These are phyloP conservation scores for Ophiosphaerella herpotricha DNA, from an alignment of 2,329 filamentous ascomycete species.

Conservation along the genomic window DNA sequence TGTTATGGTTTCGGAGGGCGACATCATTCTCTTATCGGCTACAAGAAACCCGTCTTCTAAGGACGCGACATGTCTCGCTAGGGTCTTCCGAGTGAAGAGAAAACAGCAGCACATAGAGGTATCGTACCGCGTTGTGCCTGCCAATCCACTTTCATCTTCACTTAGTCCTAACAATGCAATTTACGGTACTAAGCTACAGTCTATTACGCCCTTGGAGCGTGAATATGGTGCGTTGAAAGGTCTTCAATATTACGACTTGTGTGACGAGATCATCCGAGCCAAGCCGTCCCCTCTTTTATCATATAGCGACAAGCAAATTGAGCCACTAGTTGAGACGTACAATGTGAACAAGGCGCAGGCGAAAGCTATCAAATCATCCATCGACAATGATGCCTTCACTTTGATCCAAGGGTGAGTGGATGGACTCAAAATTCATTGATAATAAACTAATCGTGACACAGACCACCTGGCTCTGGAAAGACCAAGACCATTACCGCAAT, in stretches of 20 bases:
- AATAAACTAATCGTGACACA: slow-evolving; percentile 40
- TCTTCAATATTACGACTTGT: slow-evolving; percentile 92
- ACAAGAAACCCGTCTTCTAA: slow-evolving; percentile 69
- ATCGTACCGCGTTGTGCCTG: slow-evolving; percentile 78
- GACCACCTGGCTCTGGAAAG: slow-evolving; percentile 94
- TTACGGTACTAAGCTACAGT: slow-evolving; percentile 81
- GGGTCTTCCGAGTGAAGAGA: slow-evolving; percentile 77
- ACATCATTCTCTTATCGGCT: slow-evolving; percentile 85
- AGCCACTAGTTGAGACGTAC: slow-evolving; percentile 74
- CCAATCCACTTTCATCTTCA: slow-evolving; percentile 64
- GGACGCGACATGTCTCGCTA: slow-evolving; percentile 81
- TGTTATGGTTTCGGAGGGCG: slow-evolving; percentile 75
- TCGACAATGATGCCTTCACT: slow-evolving; percentile 96
- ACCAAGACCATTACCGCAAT: slow-evolving; percentile 98
- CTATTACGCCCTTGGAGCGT: slow-evolving; percentile 91
- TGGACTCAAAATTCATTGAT: neutral
- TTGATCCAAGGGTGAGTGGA: slow-evolving; percentile 77
- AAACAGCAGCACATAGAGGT: slow-evolving; percentile 84
- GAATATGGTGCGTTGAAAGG: slow-evolving; percentile 92
- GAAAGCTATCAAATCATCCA: slow-evolving; percentile 85
- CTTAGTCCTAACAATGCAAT: slow-evolving; percentile 73
- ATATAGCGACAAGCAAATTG: slow-evolving; percentile 75
- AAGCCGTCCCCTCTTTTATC: slow-evolving; percentile 86
- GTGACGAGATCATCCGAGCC: slow-evolving; percentile 86
- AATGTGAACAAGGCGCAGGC: slow-evolving; percentile 87